Evolutionary conservation across 2,329 filamentous ascomycete species (phyloP), one percentile per base, ranked within the genome.

Genomic region (Pseudocercospora crystallina): DNA sequence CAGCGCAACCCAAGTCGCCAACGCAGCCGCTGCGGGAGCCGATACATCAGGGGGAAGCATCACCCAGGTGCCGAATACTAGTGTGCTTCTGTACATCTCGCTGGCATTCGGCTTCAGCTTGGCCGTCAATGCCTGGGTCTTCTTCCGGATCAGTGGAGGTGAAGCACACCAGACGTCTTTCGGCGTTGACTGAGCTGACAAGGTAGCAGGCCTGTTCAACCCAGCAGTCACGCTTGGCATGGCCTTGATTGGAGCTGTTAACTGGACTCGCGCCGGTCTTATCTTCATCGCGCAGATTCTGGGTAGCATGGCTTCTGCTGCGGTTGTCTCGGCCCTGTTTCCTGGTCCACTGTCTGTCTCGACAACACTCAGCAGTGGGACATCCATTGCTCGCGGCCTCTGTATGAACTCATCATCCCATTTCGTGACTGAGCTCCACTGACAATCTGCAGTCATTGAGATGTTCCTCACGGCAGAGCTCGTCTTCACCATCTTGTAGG

Each of bases 1-100:
- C 35, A 63, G 66, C 0, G 73, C 71, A 5, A 72, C 73, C 0
- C 73, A 75, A 49, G 71, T 75, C 13, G 72, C 73, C 58, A 74
- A 74, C 56, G 50, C 65, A 36, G 58, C 61, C 2, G 63, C 62
- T 2, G 51, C 67, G 13, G 60, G 65, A n/a, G 51, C 53, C 9
- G 42, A 70, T 30, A 54, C 57, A 2, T 3, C 20, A 26, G 20
- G 20, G 7, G 67, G 66, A 11, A 62, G 61, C 30, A 3, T 26
- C 20, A 26, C 20, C 20, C 20, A 26, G 20, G 20, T 26, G 20
- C 20, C 20, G 7, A 71, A 71, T 34, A 65, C 70, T 1, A 64
- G 67, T 39, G 65, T 71, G 40, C 51, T 72, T 14, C 65, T 67
- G 43, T 73, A 71, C 56, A 72, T 71, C 15, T 64, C 69, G 12